These are phyloP conservation scores for Lupinus albus DNA, from an alignment of 306 rosid species.

Conservation along the genomic window DNA sequence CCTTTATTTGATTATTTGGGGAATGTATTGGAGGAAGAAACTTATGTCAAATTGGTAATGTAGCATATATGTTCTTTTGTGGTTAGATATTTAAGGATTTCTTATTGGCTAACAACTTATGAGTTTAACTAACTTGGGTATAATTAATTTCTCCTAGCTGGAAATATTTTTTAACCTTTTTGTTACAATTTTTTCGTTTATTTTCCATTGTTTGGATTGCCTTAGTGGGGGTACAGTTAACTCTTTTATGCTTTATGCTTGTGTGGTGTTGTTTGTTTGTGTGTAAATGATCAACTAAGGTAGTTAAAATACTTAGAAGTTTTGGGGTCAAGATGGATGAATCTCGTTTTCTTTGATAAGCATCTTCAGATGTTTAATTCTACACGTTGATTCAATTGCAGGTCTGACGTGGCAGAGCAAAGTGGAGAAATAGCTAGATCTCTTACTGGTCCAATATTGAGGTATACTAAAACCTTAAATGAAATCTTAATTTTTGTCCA, in stretches of 20 bases:
- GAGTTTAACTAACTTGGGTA: neutral
- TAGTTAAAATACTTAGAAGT: neutral
- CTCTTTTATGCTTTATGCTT: neutral
- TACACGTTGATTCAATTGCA: conserved; percentile 41
- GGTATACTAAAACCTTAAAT: conserved; percentile 44
- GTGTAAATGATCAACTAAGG: conserved; percentile 1
- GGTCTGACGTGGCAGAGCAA: conserved; percentile 89
- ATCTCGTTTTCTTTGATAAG: neutral
- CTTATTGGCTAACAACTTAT: neutral
- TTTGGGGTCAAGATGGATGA: neutral
- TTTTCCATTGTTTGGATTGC: too few species aligned
- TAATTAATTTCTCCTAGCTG: neutral
- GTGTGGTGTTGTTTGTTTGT: neutral
- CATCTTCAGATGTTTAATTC: neutral
- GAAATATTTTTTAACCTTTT: neutral
- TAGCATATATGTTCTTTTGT: neutral
- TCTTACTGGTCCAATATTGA: conserved; percentile 67
- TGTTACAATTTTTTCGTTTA: too few species aligned
- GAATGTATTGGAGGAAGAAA: neutral
- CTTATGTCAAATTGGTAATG: neutral
- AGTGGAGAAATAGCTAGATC: conserved; percentile 85
- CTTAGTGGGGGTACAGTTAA: neutral
- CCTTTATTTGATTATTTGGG: neutral
- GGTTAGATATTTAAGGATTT: neutral
- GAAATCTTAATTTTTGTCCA: neutral